A percentile compares a stretch with the other conserved stretches of the same genome.
Conservation (phyloP, 106 monocot genomes). For the Chionographis japonica region DNA sequence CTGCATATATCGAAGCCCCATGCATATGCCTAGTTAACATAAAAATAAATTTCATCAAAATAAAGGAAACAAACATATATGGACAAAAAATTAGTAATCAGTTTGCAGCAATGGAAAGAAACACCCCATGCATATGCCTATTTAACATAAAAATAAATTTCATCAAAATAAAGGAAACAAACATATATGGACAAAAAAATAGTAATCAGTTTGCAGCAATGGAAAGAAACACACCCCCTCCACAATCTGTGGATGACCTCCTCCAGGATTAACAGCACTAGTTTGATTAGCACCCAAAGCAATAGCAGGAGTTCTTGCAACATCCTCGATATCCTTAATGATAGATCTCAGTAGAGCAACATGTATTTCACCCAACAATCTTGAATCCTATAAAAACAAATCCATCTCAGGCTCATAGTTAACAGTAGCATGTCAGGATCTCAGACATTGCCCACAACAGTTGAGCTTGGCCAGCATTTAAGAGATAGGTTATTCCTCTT, state of each 20-base stretch:
- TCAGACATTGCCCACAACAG: too few relatives aligned
- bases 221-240: constrained; percentile 62
- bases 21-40: constrained; percentile 64
- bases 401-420: too few relatives aligned
- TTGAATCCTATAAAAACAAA: constrained; percentile 64
- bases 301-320: constrained; percentile 73
- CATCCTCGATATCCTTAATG: constrained; percentile 97
- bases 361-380: constrained; percentile 82
- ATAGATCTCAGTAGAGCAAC: constrained; percentile 72
- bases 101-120: not conserved
- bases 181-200: constrained; percentile 1
- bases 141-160: constrained; percentile 3
- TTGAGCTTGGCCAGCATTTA: too few relatives aligned
- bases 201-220: not conserved
- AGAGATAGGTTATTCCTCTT: too few relatives aligned
- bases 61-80: constrained; percentile 5
- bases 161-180: not conserved
- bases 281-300: constrained; percentile 61
- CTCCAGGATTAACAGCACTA: constrained; percentile 77
- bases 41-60: not conserved
- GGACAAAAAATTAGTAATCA: not conserved
- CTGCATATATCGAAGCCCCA: constrained; percentile 93
- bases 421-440: too few relatives aligned
- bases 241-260: constrained; percentile 89
- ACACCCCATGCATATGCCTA: too few relatives aligned